A percentile compares a stretch with the other conserved stretches of the same genome.
Conservation (phyloP, 2,329 filamentous ascomycete species). For the Trichoderma sp. region DNA sequence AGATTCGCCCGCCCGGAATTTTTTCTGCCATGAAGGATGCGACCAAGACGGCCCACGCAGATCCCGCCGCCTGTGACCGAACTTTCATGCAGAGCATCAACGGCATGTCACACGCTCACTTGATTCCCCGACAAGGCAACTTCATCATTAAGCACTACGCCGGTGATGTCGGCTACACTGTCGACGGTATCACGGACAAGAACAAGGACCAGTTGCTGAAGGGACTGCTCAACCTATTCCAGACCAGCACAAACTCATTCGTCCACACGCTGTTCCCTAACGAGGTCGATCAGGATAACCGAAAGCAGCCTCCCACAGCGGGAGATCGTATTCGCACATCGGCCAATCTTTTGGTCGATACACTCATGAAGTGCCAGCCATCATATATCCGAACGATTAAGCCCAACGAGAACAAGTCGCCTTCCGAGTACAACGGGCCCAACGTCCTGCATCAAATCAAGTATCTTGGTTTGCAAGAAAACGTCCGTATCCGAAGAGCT, state of each 20-base stretch:
- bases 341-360: slow-evolving; percentile 90
- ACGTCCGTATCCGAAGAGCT: slow-evolving; percentile 92
- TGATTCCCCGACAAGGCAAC: slow-evolving; percentile 86
- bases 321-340: slow-evolving; percentile 95
- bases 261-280: slow-evolving; percentile 87
- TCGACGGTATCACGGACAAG: slow-evolving; percentile 98
- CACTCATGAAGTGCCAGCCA: slow-evolving; percentile 93
- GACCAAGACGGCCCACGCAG: slow-evolving; percentile 95
- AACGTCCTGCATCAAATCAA: slow-evolving; percentile 99
- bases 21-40: slow-evolving; percentile 97
- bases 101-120: slow-evolving; percentile 85
- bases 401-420: slow-evolving; percentile 97
- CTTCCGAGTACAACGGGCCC: slow-evolving; percentile 82
- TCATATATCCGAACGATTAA: slow-evolving; percentile 99
- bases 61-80: slow-evolving; percentile 88
- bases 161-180: slow-evolving; percentile 89
- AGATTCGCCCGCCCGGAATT: slow-evolving; percentile 81
- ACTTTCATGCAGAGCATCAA: slow-evolving; percentile 94
- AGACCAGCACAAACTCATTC: slow-evolving; percentile 78
- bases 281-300: slow-evolving; percentile 93
- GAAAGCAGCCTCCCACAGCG: slow-evolving; percentile 86
- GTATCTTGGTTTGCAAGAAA: slow-evolving; percentile 98
- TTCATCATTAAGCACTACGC: slow-evolving; percentile 99
- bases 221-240: slow-evolving; percentile 83
- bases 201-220: slow-evolving; percentile 98